Conservation (phyloP, 306 rosid genomes). For the Dalbergia cultrata region DNA sequence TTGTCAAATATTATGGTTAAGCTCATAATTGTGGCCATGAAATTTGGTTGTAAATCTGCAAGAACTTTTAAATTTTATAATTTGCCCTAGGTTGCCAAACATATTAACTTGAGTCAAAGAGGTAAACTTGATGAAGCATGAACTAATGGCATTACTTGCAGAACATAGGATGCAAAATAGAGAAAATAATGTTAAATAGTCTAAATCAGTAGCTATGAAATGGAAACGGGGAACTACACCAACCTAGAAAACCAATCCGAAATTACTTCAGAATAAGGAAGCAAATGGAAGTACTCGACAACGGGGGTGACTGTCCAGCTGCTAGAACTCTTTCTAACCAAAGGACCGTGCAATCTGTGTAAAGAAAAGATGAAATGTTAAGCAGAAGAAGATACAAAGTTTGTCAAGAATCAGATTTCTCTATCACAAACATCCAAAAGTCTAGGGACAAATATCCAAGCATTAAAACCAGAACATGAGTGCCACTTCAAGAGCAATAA, state of each 20-base stretch:
- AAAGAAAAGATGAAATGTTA: slow-evolving; percentile 44
- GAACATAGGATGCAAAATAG: slow-evolving; percentile 24
- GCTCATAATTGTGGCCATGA: neutral
- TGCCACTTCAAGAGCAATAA: slow-evolving; percentile 23
- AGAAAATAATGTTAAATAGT: slow-evolving; percentile 19
- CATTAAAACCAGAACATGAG: slow-evolving; percentile 37
- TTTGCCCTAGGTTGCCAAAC: slow-evolving; percentile 17
- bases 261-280: slow-evolving; percentile 76
- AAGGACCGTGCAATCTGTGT: slow-evolving; percentile 74
- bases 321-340: slow-evolving; percentile 55
- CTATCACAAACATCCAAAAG: slow-evolving; percentile 12
- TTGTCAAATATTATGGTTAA: neutral
- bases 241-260: slow-evolving; percentile 72
- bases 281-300: slow-evolving; percentile 76
- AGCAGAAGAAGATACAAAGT: slow-evolving; percentile 23
- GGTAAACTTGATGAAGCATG: slow-evolving; percentile 29
- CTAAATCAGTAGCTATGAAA: neutral
- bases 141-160: slow-evolving; percentile 4
- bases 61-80: neutral
- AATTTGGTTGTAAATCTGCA: slow-evolving; percentile 1
- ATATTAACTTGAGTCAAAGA: slow-evolving; percentile 21
- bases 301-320: slow-evolving; percentile 68
- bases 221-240: slow-evolving; percentile 30
- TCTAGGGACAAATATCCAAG: slow-evolving; percentile 21
- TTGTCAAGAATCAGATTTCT: slow-evolving; percentile 24